Evolutionary conservation across 768 basidiomycete species (phyloP), one percentile per base, ranked within the genome.

Genomic region (Filobasidium floriforme): DNA sequence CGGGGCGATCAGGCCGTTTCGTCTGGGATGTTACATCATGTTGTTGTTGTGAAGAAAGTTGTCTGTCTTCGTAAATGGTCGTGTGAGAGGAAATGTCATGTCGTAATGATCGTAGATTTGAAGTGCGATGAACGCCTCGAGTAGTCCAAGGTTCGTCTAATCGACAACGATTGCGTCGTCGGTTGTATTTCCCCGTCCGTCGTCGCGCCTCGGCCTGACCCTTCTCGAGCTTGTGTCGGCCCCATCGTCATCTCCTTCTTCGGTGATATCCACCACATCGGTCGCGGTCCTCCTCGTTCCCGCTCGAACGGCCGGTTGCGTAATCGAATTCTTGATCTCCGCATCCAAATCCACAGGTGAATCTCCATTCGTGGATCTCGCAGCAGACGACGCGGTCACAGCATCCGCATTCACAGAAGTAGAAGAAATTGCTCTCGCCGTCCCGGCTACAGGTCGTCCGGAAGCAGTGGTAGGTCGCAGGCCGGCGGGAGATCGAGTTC

Each of bases 161-260:
- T 60, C 59, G 12, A 60, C 41, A 9, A 60, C 59, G 37, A 60
- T 60, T 7, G 59, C 32, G 10, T 60, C 59, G 59, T 37, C 59
- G 15, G 59, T 60, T 5, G 29, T 40, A 18, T 26, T 18, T 12
- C 59, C 41, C n/a, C 37, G 32, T 15, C 29, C 41, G 11, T 60
- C 32, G 14, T 60, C 32, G 24, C 2, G 19, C 37, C 40, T 43
- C 29, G n/a, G 7, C 28, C 26, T 60, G 32, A 37, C 59, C 26
- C 59, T 60, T 12, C 29, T 43, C 12, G 24, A 5, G 14, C 59
- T 41, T 12, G 19, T 41, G n/a, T 60, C 59, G 59, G 29, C 59
- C 18, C 41, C 29, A 22, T 60, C 55, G 18, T 22, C 59, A 43
- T 60, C 55, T 18, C 32, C 55, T 9, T 57, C 59, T 11, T 40